Evolutionary conservation across 2,329 filamentous ascomycete genomes (phyloP).

Genomic region (Aspergillus bombycis): DNA sequence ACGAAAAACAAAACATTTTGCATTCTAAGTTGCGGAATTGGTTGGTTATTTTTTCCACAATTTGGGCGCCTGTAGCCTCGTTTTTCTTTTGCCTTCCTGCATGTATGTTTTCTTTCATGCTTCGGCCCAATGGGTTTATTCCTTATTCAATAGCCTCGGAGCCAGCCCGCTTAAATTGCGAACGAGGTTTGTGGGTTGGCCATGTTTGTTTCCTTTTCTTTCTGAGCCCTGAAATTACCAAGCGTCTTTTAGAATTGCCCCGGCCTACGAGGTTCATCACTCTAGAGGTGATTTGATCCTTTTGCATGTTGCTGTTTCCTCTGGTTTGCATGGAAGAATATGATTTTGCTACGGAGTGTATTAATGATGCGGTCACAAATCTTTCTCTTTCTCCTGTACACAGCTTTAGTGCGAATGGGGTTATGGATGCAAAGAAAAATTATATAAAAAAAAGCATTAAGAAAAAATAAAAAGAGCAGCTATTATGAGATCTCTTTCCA

Average conservation of each 20-base stretch:
- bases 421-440: slow-evolving; percentile 16
- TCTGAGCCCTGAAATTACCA: slow-evolving; percentile 27
- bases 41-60: slow-evolving; percentile 43
- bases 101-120: slow-evolving; percentile 38
- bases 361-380: slow-evolving; percentile 24
- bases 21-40: slow-evolving; percentile 41
- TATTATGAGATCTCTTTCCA: neutral
- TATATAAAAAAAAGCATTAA: slow-evolving; percentile 16
- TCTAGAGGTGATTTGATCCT: slow-evolving; percentile 9
- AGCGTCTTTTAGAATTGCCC: slow-evolving; percentile 28
- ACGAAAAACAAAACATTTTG: slow-evolving; percentile 40
- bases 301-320: slow-evolving; percentile 13
- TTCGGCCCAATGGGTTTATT: slow-evolving; percentile 23
- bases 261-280: slow-evolving; percentile 9
- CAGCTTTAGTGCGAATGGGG: slow-evolving; percentile 28
- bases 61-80: slow-evolving; percentile 33
- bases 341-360: slow-evolving; percentile 22
- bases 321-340: slow-evolving; percentile 35
- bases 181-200: slow-evolving; percentile 32
- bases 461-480: slow-evolving; percentile 19
- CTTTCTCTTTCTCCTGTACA: slow-evolving; percentile 36
- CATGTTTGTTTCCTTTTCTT: slow-evolving; percentile 19
- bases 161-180: slow-evolving; percentile 36
- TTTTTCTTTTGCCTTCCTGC: slow-evolving; percentile 23
- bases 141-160: slow-evolving; percentile 25